These are phyloP conservation scores for Amanita subjunquillea DNA, from an alignment of 768 basidiomycete species.

Conservation along the genomic window DNA sequence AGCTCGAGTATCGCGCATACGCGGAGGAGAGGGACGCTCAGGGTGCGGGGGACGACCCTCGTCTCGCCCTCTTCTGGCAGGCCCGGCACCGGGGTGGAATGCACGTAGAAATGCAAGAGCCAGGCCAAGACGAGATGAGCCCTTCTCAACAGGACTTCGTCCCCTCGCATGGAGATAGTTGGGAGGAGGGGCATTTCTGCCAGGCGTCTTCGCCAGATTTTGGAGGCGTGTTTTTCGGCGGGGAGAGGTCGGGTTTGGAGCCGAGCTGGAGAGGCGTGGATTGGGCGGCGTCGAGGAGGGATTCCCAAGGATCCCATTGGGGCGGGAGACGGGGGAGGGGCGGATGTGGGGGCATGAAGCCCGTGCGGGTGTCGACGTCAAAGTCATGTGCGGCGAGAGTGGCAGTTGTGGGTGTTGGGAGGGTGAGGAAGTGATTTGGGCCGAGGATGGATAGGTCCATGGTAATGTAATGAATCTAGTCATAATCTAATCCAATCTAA, in stretches of 20 bases:
- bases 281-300: slow-evolving; percentile 22
- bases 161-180: slow-evolving; percentile 32
- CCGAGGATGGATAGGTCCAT: background rate
- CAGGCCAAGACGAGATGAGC: slow-evolving; percentile 68
- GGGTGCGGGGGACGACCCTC: slow-evolving; percentile 47
- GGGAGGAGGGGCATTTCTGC: slow-evolving; percentile 39
- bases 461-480: slow-evolving; percentile 18
- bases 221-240: slow-evolving; percentile 25
- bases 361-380: slow-evolving; percentile 86
- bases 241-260: slow-evolving; percentile 30
- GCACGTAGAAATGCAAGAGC: slow-evolving; percentile 71
- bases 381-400: slow-evolving; percentile 55
- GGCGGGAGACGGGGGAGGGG: slow-evolving; percentile 51
- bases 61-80: slow-evolving; percentile 18
- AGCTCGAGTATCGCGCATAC: slow-evolving; percentile 63
- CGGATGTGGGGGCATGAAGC: slow-evolving; percentile 78
- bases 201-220: slow-evolving; percentile 38
- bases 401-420: background rate
- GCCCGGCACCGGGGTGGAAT: slow-evolving; percentile 32
- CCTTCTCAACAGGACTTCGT: slow-evolving; percentile 50
- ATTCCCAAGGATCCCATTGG: slow-evolving; percentile 58
- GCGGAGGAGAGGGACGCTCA: slow-evolving; percentile 69
- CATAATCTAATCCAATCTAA: background rate
- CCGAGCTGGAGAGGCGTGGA: slow-evolving; percentile 36
- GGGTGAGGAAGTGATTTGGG: background rate